Conservation (phyloP, 1,139 yeast species). For the Sugiyamaella novakii region DNA sequence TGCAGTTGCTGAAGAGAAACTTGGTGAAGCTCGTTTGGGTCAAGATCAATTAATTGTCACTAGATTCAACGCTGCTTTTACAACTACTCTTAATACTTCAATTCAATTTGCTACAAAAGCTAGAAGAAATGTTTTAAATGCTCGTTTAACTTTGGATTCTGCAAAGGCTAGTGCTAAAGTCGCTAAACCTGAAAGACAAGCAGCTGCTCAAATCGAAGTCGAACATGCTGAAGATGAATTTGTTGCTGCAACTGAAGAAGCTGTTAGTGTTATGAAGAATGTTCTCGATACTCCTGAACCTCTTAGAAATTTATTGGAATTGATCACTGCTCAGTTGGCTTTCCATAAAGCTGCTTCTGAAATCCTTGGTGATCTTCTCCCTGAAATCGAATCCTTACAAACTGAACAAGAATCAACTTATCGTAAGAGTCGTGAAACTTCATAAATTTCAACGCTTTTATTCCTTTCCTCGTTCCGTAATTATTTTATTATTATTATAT, state of each 20-base stretch:
- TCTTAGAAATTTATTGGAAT: constrained; percentile 66
- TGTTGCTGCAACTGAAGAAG: constrained; percentile 89
- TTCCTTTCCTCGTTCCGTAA: constrained; percentile 45
- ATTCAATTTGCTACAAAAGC: constrained; percentile 69
- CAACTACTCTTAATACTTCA: constrained; percentile 63
- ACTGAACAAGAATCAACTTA: constrained; percentile 52
- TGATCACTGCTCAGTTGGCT: constrained; percentile 78
- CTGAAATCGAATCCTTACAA: constrained; percentile 63
- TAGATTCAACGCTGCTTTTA: constrained; percentile 70
- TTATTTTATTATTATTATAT: constrained; percentile 73
- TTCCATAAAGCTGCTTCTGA: constrained; percentile 79
- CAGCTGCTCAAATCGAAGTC: constrained; percentile 72
- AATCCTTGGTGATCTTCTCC: constrained; percentile 64
- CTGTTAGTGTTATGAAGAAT: constrained; percentile 80
- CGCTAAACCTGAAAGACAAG: constrained; percentile 74
- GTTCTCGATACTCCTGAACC: constrained; percentile 77
- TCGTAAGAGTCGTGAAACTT: constrained; percentile 40
- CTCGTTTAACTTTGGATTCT: constrained; percentile 78
- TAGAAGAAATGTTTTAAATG: constrained; percentile 75
- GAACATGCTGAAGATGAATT: constrained; percentile 89
- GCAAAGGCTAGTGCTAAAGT: constrained; percentile 69
- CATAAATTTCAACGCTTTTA: constrained; percentile 38
- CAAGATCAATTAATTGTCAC: constrained; percentile 76
- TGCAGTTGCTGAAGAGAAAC: constrained; percentile 61
- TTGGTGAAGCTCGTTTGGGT: constrained; percentile 81